phyloP scores from a whole-genome alignment of 1,284 basidiomycete species.

The Sporisorium sorghi region DNA sequence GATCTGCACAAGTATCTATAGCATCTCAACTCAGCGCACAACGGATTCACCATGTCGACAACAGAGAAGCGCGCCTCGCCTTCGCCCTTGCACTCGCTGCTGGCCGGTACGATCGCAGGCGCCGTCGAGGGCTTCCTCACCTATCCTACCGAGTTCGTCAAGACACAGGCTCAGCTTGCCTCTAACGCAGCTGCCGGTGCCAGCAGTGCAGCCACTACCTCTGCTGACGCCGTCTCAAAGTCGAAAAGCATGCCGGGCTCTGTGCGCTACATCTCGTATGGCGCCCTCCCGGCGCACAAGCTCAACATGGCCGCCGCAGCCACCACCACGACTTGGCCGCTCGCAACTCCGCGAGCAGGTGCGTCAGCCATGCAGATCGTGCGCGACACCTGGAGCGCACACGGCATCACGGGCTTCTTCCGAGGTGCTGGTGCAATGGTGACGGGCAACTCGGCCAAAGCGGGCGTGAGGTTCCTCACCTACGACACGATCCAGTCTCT shows the following conservation, averaged over 20 bases:
- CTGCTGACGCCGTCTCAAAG: conserved; percentile 26
- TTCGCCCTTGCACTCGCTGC: conserved; percentile 42
- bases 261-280: conserved; percentile 55
- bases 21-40: no score
- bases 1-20: not conserved
- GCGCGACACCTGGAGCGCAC: conserved; percentile 15
- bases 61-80: conserved; percentile 18
- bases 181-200: conserved; percentile 15
- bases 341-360: conserved; percentile 6
- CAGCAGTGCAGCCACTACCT: conserved; percentile 14
- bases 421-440: conserved; percentile 40
- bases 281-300: conserved; percentile 54
- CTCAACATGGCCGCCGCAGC: conserved; percentile 21
- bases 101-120: conserved; percentile 87
- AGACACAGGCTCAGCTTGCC: conserved; percentile 74
- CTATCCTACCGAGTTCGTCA: conserved; percentile 91
- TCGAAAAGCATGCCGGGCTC: conserved; percentile 62
- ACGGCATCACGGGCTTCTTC: conserved; percentile 21
- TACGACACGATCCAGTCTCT: conserved; percentile 87
- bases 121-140: conserved; percentile 81
- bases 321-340: not conserved
- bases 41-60: conserved; percentile 11
- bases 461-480: conserved; percentile 90
- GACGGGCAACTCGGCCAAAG: conserved; percentile 69
- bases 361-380: conserved; percentile 24